Evolutionary conservation across 192 early-diverging fungal genomes (phyloP).

Genomic region (Rhizophagus sp.): DNA sequence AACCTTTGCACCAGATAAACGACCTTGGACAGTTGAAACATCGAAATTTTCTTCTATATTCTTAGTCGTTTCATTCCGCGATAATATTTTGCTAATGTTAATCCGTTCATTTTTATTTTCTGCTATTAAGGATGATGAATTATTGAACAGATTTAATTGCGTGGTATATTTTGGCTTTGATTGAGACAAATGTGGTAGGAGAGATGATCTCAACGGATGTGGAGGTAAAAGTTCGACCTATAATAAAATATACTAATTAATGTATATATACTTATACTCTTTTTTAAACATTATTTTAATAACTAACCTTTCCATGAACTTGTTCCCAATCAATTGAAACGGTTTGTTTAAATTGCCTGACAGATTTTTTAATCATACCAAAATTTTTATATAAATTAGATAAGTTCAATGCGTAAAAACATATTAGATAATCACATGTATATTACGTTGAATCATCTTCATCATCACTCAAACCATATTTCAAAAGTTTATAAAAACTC

Average conservation of each 20-base stretch:
- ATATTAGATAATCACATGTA: neutral
- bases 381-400: neutral
- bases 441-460: neutral
- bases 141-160: constrained; percentile 38
- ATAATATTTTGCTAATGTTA: neutral
- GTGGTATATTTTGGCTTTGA: constrained; percentile 13
- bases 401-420: neutral
- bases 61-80: neutral
- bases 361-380: neutral
- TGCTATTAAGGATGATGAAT: constrained; percentile 19
- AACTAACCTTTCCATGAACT: constrained; percentile 4
- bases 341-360: neutral
- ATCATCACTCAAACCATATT: neutral
- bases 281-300: neutral
- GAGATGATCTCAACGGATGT: constrained; percentile 18
- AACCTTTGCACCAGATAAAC: constrained; percentile 37
- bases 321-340: constrained; percentile 9
- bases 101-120: constrained; percentile 10
- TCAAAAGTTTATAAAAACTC: constrained; percentile 19
- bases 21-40: constrained; percentile 26
- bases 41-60: neutral
- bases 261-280: neutral
- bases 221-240: constrained; percentile 20
- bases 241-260: neutral
- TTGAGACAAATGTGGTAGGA: constrained; percentile 32